phyloP scores from a whole-genome alignment of 2,329 filamentous ascomycete genomes.

The Penicillium sp. region DNA sequence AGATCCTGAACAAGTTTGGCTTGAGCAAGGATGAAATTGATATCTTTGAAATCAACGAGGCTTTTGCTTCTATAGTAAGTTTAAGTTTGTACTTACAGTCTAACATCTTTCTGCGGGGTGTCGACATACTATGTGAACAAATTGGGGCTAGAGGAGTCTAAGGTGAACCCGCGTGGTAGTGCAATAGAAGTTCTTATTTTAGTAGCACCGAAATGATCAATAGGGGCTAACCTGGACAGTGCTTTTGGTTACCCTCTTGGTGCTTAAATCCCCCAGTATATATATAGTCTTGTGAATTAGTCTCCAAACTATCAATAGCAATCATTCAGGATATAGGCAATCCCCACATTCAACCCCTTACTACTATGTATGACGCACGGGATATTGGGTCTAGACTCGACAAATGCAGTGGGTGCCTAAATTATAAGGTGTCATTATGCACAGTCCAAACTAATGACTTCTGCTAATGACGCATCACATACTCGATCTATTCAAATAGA shows the following conservation, averaged over 20 bases:
- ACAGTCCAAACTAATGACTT: too few species aligned
- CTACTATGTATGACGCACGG: neutral
- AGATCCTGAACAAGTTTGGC: conserved; percentile 75
- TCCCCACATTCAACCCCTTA: neutral
- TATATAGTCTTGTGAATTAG: too few species aligned
- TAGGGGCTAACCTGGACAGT: conserved; percentile 18
- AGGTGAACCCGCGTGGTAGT: conserved; percentile 92
- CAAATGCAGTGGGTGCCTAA: neutral
- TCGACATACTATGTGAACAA: conserved; percentile 86
- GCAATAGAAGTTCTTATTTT: conserved; percentile 56
- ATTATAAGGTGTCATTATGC: conserved; percentile 1
- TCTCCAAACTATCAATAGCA: neutral
- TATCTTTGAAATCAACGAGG: conserved; percentile 65
- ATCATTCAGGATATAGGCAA: neutral
- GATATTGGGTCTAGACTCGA: neutral
- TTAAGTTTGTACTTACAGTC: neutral
- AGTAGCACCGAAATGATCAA: neutral
- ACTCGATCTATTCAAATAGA: neutral
- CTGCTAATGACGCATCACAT: neutral
- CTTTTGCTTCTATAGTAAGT: conserved; percentile 64
- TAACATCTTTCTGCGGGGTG: conserved; percentile 55
- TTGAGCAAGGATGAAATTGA: conserved; percentile 50
- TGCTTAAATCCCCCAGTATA: conserved; percentile 47
- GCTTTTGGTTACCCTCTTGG: conserved; percentile 90
- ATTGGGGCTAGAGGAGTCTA: conserved; percentile 69